A percentile compares a stretch with the other conserved stretches of the same genome.
phyloP scores from a whole-genome alignment of 768 basidiomycete species.

The Terana coerulea region DNA sequence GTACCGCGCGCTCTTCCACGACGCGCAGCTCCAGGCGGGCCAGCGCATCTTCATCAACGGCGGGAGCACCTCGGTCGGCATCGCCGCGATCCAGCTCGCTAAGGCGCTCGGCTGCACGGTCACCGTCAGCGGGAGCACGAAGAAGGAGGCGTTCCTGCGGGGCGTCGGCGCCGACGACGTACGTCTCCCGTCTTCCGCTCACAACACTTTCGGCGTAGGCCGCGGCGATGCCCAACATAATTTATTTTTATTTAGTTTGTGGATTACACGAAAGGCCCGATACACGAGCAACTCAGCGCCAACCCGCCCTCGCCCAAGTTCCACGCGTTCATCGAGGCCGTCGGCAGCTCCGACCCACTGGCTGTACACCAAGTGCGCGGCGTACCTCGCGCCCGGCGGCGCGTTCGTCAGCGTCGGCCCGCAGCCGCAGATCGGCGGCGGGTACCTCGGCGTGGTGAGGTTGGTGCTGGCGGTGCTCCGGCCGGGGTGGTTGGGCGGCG shows the following conservation, averaged over 20 bases:
- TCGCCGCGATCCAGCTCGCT: slow-evolving; percentile 67
- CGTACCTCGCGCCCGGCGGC: slow-evolving; percentile 53
- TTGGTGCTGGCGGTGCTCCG: slow-evolving; percentile 22
- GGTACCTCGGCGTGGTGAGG: not conserved
- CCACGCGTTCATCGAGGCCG: slow-evolving; percentile 58
- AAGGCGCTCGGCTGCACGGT: slow-evolving; percentile 61
- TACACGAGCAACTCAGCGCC: slow-evolving; percentile 41
- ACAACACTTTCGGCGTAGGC: too few species aligned
- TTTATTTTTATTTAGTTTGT: slow-evolving; percentile 37
- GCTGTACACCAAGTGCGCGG: slow-evolving; percentile 45
- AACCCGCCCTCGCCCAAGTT: slow-evolving; percentile 49
- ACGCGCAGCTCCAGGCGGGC: slow-evolving; percentile 47
- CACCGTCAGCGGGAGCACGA: slow-evolving; percentile 53
- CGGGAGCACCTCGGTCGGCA: slow-evolving; percentile 64
- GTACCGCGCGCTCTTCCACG: slow-evolving; percentile 47
- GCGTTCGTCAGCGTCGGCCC: slow-evolving; percentile 52
- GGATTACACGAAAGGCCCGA: slow-evolving; percentile 56
- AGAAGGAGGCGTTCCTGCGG: slow-evolving; percentile 57
- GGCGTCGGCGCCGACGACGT: slow-evolving; percentile 66
- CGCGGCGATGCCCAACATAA: too few species aligned
- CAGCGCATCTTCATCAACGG: slow-evolving; percentile 68
- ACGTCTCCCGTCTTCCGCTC: slow-evolving; percentile 11
- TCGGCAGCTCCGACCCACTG: slow-evolving; percentile 43
- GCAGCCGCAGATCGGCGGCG: slow-evolving; percentile 28
- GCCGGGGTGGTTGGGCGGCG: slow-evolving; percentile 54